Evolutionary conservation across 2,329 filamentous ascomycete species (phyloP).

Genomic region (Trichoderma sp.): DNA sequence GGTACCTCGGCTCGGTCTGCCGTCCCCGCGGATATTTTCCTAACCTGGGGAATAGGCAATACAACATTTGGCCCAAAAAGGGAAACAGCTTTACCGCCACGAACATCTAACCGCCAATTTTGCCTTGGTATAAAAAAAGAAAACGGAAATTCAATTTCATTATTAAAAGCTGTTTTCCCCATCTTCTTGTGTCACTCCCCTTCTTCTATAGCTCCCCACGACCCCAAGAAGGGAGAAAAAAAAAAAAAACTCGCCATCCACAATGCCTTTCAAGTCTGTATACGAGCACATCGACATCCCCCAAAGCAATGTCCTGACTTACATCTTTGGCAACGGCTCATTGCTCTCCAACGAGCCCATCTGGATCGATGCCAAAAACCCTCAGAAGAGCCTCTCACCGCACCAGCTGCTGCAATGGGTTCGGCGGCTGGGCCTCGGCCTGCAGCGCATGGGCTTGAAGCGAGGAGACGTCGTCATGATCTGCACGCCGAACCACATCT

Average conservation of each 20-base stretch:
- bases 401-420: slow-evolving; percentile 54
- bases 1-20: background rate
- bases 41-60: background rate
- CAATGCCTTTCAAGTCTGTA: slow-evolving; percentile 50
- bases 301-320: slow-evolving; percentile 49
- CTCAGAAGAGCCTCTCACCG: slow-evolving; percentile 50
- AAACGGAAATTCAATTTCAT: background rate
- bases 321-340: slow-evolving; percentile 41
- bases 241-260: slow-evolving; percentile 2
- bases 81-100: background rate
- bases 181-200: background rate
- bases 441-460: slow-evolving; percentile 50
- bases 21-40: background rate
- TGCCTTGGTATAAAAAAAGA: background rate
- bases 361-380: slow-evolving; percentile 57
- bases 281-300: slow-evolving; percentile 50
- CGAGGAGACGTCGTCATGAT: slow-evolving; percentile 58
- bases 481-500: slow-evolving; percentile 59
- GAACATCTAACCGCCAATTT: background rate
- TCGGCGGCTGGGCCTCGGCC: slow-evolving; percentile 54
- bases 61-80: background rate
- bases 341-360: slow-evolving; percentile 50
- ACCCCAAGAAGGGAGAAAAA: background rate
- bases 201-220: background rate
- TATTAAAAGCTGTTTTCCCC: background rate